A percentile compares a stretch with the other conserved stretches of the same genome.
phyloP scores from a whole-genome alignment of 2,329 filamentous ascomycete genomes.

The Fusarium chaquense region DNA sequence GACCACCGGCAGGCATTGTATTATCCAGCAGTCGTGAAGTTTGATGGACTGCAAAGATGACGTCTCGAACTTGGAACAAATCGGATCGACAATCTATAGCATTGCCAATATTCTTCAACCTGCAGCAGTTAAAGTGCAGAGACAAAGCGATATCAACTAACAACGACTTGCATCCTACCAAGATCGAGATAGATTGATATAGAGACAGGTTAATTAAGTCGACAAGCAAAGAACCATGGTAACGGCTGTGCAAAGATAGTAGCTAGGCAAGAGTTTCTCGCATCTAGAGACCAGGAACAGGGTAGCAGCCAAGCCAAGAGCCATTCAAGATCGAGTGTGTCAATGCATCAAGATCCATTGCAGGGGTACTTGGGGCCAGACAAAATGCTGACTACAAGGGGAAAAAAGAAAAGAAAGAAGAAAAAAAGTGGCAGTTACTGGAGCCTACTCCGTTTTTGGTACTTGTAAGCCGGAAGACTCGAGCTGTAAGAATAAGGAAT shows the following conservation, averaged over 20 bases:
- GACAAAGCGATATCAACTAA: no score
- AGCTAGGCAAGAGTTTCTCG: neutral
- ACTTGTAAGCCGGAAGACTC: neutral
- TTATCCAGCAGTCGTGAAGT: neutral
- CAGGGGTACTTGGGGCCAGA: constrained; percentile 17
- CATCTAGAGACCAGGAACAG: neutral
- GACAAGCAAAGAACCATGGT: no score
- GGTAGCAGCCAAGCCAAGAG: neutral
- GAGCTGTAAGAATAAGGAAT: neutral
- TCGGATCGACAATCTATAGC: neutral
- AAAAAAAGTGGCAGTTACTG: neutral
- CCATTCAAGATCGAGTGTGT: constrained; percentile 26
- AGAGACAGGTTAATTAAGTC: no score
- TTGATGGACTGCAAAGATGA: neutral
- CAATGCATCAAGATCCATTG: constrained; percentile 15
- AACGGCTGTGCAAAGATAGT: neutral
- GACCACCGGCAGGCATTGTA: neutral
- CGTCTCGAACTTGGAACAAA: neutral
- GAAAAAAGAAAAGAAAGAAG: neutral
- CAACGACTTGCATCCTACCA: neutral
- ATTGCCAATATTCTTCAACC: neutral
- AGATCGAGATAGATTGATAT: neutral
- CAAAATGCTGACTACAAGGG: neutral
- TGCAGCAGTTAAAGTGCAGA: neutral
- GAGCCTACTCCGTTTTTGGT: constrained; percentile 5